Percentiles rank a stretch among this genome's conserved stretches.
phyloP scores from a whole-genome alignment of 257 asterid genomes.

The Eustoma russellianum region DNA sequence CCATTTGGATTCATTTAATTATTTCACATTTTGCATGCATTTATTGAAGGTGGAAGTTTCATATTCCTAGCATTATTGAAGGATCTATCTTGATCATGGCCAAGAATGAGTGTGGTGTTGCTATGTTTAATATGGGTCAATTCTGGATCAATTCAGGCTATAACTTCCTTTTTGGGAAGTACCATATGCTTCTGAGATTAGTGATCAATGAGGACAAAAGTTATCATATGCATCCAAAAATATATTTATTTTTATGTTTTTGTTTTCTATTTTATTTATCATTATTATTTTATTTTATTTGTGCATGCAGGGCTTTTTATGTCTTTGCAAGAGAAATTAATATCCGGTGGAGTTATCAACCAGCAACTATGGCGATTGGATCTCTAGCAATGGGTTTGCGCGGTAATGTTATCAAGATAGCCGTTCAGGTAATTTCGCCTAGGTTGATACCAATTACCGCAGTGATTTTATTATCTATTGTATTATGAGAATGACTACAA shows the following conservation, averaged over 20 bases:
- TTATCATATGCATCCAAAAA: too few species aligned
- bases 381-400: conserved; percentile 41
- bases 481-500: too few species aligned
- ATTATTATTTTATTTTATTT: too few species aligned
- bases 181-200: too few species aligned
- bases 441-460: too few species aligned
- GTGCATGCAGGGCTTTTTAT: conserved; percentile 53
- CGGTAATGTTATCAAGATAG: conserved; percentile 34
- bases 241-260: not conserved
- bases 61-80: conserved; percentile 49
- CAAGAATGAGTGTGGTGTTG: conserved; percentile 59
- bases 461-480: too few species aligned
- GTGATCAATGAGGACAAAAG: too few species aligned
- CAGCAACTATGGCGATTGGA: conserved; percentile 39
- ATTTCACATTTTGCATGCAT: too few species aligned
- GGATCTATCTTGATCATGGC: conserved; percentile 67
- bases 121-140: conserved; percentile 75
- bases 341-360: conserved; percentile 49
- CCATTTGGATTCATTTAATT: too few species aligned
- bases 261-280: not conserved
- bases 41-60: conserved; percentile 47
- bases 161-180: not conserved
- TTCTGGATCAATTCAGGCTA: too few species aligned
- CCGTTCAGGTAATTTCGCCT: conserved; percentile 36
- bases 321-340: conserved; percentile 58